These are phyloP conservation scores for Albugo candida DNA, from an alignment of 352 stramenopile genomes.

Conservation along the genomic window DNA sequence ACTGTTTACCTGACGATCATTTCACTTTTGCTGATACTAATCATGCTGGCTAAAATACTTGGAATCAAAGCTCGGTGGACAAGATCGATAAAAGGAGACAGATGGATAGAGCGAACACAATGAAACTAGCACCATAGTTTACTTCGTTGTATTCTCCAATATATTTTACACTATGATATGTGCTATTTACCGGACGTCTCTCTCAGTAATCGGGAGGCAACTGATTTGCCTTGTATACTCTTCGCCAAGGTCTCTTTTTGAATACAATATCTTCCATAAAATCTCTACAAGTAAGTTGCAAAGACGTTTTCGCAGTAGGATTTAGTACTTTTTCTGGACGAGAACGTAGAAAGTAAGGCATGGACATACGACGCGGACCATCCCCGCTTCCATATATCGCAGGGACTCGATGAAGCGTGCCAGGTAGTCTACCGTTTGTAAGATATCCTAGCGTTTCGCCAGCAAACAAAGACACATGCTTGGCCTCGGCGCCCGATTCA, in stretches of 20 bases:
- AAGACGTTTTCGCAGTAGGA: conserved; percentile 13
- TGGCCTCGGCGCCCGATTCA: conserved; percentile 25
- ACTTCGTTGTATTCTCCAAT: too few relatives aligned
- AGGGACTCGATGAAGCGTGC: conserved; percentile 55
- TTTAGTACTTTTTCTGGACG: conserved; percentile 38
- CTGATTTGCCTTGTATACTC: not conserved
- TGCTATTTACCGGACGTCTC: too few relatives aligned
- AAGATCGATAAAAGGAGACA: too few relatives aligned
- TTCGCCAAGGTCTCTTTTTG: conserved; percentile 56
- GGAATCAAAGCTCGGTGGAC: too few relatives aligned
- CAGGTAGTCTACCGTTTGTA: conserved; percentile 50
- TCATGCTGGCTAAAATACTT: too few relatives aligned
- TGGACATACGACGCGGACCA: conserved; percentile 55
- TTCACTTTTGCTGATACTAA: too few relatives aligned
- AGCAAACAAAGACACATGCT: conserved; percentile 68
- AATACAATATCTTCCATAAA: conserved; percentile 75
- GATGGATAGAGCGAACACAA: too few relatives aligned
- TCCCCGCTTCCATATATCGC: conserved; percentile 38
- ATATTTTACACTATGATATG: too few relatives aligned
- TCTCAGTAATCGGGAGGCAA: too few relatives aligned
- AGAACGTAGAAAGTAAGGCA: conserved; percentile 63
- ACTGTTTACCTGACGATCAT: too few relatives aligned
- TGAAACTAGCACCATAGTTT: too few relatives aligned
- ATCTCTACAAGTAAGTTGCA: conserved; percentile 44
- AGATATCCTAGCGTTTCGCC: conserved; percentile 56